Evolutionary conservation across 345 rosid genomes (phyloP).

Genomic region (Ricinus communis): DNA sequence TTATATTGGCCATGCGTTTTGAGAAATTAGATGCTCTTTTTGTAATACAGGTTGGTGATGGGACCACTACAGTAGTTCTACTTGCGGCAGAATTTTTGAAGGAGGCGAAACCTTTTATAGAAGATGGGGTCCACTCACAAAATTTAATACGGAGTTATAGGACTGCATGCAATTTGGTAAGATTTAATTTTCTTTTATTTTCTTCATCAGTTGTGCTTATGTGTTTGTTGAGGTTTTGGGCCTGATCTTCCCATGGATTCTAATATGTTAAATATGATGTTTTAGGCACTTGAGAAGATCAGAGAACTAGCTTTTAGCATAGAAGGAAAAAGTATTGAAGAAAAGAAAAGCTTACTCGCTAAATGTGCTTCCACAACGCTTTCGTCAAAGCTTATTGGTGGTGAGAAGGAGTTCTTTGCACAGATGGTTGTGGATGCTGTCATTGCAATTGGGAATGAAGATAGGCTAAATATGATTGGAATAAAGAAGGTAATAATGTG

Average conservation of each 20-base stretch:
- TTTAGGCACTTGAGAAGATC: constrained; percentile 81
- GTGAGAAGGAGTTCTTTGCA: constrained; percentile 94
- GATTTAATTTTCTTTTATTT: background rate
- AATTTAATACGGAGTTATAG: constrained; percentile 88
- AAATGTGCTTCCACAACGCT: constrained; percentile 97
- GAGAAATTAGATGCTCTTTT: constrained; percentile 1
- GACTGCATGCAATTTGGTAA: constrained; percentile 76
- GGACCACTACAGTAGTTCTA: constrained; percentile 94
- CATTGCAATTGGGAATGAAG: constrained; percentile 74
- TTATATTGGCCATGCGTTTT: background rate
- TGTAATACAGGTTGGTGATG: constrained; percentile 83
- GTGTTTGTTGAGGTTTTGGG: background rate
- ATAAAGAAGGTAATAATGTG: constrained; percentile 65
- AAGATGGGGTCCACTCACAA: constrained; percentile 97
- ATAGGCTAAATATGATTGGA: constrained; percentile 87
- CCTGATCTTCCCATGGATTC: background rate
- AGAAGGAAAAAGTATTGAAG: constrained; percentile 87
- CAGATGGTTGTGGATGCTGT: constrained; percentile 96
- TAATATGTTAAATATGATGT: background rate
- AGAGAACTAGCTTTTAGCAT: constrained; percentile 83
- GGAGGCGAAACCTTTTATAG: constrained; percentile 97
- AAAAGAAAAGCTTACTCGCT: constrained; percentile 79
- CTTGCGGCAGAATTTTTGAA: constrained; percentile 90
- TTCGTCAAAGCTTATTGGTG: constrained; percentile 95
- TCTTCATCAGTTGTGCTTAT: background rate